Conservation (phyloP, 169 alveolate genomes). For the Plasmodium knowlesi region DNA sequence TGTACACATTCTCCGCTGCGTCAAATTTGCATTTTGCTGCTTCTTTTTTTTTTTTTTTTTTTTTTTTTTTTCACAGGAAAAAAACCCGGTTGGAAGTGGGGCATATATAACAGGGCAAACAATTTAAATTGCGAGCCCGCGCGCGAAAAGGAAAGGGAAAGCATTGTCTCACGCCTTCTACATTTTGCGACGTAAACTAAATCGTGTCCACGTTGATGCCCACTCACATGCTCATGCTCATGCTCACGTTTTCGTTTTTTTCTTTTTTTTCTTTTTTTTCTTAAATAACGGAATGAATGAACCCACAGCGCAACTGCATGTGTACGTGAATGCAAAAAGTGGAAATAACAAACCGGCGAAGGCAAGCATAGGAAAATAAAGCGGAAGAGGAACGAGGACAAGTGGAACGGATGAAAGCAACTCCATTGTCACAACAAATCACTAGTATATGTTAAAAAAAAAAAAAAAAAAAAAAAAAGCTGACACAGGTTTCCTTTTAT, state of each 20-base stretch:
- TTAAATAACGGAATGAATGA: background rate
- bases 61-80: background rate
- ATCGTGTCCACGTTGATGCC: background rate
- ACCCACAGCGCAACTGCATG: background rate
- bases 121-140: background rate
- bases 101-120: background rate
- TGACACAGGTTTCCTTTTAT: background rate
- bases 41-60: background rate
- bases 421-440: background rate
- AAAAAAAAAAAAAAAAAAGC: background rate
- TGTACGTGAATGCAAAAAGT: background rate
- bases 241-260: background rate
- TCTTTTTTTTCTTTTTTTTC: background rate
- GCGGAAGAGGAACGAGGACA: background rate
- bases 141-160: background rate
- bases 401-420: background rate
- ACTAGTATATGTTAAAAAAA: background rate
- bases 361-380: background rate
- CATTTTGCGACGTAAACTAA: background rate
- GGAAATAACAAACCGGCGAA: background rate
- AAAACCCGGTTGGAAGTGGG: background rate
- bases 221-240: background rate
- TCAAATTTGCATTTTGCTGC: background rate
- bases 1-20: background rate
- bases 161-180: background rate